Evolutionary conservation across 306 rosid species (phyloP).

Genomic region (Parietaria judaica): DNA sequence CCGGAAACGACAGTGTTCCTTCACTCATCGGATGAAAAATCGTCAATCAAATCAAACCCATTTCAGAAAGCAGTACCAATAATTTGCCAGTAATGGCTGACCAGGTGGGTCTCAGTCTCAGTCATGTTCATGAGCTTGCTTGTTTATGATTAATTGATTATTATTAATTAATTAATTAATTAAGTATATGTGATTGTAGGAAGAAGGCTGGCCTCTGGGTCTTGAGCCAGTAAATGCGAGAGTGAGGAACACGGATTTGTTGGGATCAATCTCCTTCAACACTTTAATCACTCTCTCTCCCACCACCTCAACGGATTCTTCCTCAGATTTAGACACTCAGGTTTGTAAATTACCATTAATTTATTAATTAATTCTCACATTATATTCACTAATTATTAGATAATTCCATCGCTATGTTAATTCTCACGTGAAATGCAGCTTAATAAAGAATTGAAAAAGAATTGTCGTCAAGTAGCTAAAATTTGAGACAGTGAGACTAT

Average conservation of each 20-base stretch:
- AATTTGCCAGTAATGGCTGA: slow-evolving; percentile 37
- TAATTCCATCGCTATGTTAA: too few species aligned
- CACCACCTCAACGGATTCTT: slow-evolving; percentile 47
- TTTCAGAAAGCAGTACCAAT: neutral
- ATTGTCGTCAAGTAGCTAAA: too few species aligned
- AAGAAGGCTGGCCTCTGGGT: slow-evolving; percentile 88
- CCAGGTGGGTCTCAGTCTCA: slow-evolving; percentile 26
- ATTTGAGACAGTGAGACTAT: too few species aligned
- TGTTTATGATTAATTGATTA: slow-evolving; percentile 17
- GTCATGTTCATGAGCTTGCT: slow-evolving; percentile 17
- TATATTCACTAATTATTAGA: too few species aligned
- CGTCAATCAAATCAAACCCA: slow-evolving; percentile 8
- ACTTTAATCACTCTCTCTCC: slow-evolving; percentile 43
- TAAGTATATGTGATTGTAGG: slow-evolving; percentile 35
- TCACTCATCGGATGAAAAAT: slow-evolving; percentile 18
- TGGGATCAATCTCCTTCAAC: slow-evolving; percentile 45
- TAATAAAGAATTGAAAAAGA: neutral
- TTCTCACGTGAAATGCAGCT: too few species aligned
- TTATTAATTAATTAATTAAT: neutral
- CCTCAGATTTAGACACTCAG: slow-evolving; percentile 52
- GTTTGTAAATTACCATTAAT: slow-evolving; percentile 32
- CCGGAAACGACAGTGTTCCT: neutral
- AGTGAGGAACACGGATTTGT: slow-evolving; percentile 34
- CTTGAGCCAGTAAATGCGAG: slow-evolving; percentile 65
- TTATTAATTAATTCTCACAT: neutral